Evolutionary conservation across 768 basidiomycete genomes (phyloP).

Genomic region (Trametes cingulata): DNA sequence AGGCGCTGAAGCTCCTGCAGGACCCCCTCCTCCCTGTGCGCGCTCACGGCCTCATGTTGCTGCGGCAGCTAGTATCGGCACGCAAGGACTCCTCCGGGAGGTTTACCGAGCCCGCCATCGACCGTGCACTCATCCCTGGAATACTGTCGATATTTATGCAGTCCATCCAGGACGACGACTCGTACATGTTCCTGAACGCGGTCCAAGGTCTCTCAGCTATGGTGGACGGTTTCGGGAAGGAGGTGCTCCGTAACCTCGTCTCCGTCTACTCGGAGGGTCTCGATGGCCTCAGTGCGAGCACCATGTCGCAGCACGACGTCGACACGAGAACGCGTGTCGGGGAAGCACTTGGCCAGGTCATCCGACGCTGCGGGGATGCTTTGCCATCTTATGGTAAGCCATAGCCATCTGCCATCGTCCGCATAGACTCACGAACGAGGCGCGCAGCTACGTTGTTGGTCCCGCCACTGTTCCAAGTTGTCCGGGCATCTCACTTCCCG

Average conservation of each 20-base stretch:
- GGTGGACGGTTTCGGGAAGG: conserved; percentile 75
- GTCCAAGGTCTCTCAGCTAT: conserved; percentile 88
- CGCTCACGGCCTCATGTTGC: conserved; percentile 84
- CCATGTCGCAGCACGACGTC: conserved; percentile 59
- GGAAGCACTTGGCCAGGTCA: conserved; percentile 80
- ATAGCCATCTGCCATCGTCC: background rate
- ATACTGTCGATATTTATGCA: conserved; percentile 88
- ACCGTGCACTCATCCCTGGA: conserved; percentile 72
- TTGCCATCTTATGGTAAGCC: conserved; percentile 64
- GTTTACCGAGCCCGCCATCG: conserved; percentile 34
- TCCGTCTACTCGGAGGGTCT: conserved; percentile 60
- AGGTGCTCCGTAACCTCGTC: conserved; percentile 69
- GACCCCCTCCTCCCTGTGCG: conserved; percentile 93
- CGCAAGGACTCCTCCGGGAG: conserved; percentile 20
- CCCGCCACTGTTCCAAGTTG: conserved; percentile 65
- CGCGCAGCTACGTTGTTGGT: conserved; percentile 65
- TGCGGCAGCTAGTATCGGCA: conserved; percentile 72
- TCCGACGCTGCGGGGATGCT: conserved; percentile 69
- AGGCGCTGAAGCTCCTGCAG: conserved; percentile 83
- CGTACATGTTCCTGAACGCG: conserved; percentile 92
- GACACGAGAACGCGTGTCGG: conserved; percentile 78
- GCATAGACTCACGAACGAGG: background rate
- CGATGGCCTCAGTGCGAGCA: conserved; percentile 49
- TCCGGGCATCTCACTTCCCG: conserved; percentile 63
- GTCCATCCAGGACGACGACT: conserved; percentile 86